Base-by-base conservation (phyloP, 1,284 basidiomycete species). In the Pseudozyma hubeiensis region DNA sequence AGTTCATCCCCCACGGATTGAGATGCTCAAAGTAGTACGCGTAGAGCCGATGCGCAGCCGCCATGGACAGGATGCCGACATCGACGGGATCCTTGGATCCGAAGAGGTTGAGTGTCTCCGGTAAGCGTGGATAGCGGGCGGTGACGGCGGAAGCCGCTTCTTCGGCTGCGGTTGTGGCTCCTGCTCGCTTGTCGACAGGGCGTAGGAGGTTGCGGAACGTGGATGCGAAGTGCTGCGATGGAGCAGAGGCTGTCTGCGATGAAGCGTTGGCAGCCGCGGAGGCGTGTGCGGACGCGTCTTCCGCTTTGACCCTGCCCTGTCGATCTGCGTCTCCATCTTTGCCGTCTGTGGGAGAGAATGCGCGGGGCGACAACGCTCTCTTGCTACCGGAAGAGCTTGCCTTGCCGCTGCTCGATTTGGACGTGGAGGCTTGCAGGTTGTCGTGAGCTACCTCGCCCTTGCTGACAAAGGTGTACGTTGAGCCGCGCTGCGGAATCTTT, bases 1-100 rank as follows among this genome's bases (percentile, higher is more conserved):
- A 66, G 47, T 70, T 70, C 66, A 70, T 70, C 30, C 67, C 63
- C 72, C 72, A 75, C 30, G 63, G 66, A 48, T 70, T 70, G 56
- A 70, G 57, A 39, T 75, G 63, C 24, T 62, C 41, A 39, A 75
- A 66, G 53, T 70, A 75, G 57, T 69, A 75, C 10, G 52, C 57
- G 47, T 69, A 75, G 6, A 75, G 64, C 9, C 60, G 58, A 30
- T 41, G 59, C 1, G 66, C 72, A 6, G 63, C 53, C 5, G 60
- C 60, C 59, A 70, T 69, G 29, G 66, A 64, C 7, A 75, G 46
- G 29, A 75, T 65, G 24, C 67, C 72, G 6, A 47, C 17, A n/a
- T 64, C 63, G 53, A 70, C 56, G n/a, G 72, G 66, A 19, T 75
- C 72, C 17, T 58, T 68, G 11, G 62, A 43, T 13, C 58, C 65